Evolutionary conservation across 352 stramenopile species (phyloP).

Genomic region (Plasmopara viticola): DNA sequence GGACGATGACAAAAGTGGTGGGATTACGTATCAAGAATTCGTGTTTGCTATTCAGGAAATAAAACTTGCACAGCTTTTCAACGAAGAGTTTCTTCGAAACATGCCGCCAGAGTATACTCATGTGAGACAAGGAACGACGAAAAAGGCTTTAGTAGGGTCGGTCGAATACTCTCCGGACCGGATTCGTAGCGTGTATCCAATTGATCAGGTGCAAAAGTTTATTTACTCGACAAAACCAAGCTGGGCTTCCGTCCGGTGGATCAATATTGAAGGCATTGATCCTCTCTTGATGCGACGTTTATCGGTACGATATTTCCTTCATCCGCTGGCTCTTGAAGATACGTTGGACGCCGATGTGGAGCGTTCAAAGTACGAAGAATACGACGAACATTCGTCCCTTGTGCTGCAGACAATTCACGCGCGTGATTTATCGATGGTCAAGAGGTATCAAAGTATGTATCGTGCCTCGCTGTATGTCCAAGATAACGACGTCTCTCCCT

Average conservation of each 20-base stretch:
- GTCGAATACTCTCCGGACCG: constrained; percentile 77
- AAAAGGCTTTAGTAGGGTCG: constrained; percentile 35
- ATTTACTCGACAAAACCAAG: constrained; percentile 75
- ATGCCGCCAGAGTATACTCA: constrained; percentile 25
- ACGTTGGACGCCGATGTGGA: constrained; percentile 69
- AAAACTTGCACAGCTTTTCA: constrained; percentile 84
- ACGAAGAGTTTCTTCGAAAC: constrained; percentile 45
- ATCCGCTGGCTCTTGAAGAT: constrained; percentile 81
- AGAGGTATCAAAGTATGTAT: constrained; percentile 69
- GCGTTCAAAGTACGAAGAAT: constrained; percentile 81
- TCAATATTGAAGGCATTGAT: constrained; percentile 65
- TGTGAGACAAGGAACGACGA: constrained; percentile 8
- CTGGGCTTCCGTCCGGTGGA: constrained; percentile 77
- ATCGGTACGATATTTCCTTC: constrained; percentile 80
- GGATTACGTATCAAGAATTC: constrained; percentile 83
- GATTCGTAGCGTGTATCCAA: constrained; percentile 69
- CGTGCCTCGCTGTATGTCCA: constrained; percentile 55
- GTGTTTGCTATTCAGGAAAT: constrained; percentile 83
- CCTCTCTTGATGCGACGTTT: constrained; percentile 60
- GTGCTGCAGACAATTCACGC: constrained; percentile 63
- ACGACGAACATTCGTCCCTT: constrained; percentile 77
- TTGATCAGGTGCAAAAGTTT: constrained; percentile 69
- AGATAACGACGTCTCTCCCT: constrained; percentile 39
- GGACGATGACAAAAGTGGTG: constrained; percentile 74
- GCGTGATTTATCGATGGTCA: constrained; percentile 44